Base-by-base conservation (phyloP, 177 flowering plant genomes). In the Vitis hybrid region DNA sequence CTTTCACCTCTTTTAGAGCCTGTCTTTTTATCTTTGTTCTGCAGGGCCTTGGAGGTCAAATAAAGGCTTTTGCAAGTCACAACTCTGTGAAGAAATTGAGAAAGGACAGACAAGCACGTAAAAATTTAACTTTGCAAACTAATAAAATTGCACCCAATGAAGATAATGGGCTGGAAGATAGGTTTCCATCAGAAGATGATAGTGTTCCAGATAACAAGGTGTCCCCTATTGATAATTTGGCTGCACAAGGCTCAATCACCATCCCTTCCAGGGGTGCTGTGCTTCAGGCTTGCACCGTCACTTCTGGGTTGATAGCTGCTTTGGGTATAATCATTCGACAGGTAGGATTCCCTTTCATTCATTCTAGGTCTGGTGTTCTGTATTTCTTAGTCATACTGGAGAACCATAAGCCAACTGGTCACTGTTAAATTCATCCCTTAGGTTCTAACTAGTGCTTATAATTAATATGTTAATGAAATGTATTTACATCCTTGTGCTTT, bases 251-350 rank as follows among this genome's bases (percentile, higher is more conserved):
- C 54, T 69, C 77, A 22, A 12, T 58, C 9, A 57, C 62, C 1
- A 17, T 74, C 17, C 72, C 91, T 59, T 76, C 94, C 1, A 84
- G 97, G 72, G 65, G 71, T 69, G 71, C 64, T 74, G 98, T 94
- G 76, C 95, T 94, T 75, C 90, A 85, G 74, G 89, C 98, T 17
- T 94, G 98, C 78, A 78, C 75, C 51, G 62, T 87, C 53, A 90
- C 97, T 63, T 92, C 93, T 58, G 83, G 82, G 4, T 69, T 87
- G 73, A 73, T 94, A 28, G 84, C 88, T 68, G 90, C 86, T 62
- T 67, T 89, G 72, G 95, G 96, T 58, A 24, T 90, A 66, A 64
- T 72, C 44, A 84, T 92, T 75, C 81, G 98, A 64, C 92, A 88
- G 97, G 98, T 89, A 31, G n/a, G 66, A 69, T 19, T 67, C 63